These are phyloP conservation scores for Fusarium irregulare DNA, from an alignment of 2,329 filamentous ascomycete genomes.

Conservation along the genomic window DNA sequence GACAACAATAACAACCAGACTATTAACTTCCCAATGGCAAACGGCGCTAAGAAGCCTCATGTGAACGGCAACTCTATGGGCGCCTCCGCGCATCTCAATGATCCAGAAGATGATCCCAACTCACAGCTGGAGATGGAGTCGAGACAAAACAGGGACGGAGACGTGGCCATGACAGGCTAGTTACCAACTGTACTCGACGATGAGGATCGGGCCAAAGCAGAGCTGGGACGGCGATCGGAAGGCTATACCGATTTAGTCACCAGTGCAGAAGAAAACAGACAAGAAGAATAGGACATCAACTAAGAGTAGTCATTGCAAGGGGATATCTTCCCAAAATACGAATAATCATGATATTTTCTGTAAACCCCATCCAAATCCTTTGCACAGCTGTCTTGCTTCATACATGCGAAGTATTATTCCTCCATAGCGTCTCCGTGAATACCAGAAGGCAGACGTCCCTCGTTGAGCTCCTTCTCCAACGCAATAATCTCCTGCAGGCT, in stretches of 20 bases:
- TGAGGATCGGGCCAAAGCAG: neutral
- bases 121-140: conserved; percentile 68
- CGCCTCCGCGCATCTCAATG: conserved; percentile 40
- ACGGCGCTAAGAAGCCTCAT: conserved; percentile 46
- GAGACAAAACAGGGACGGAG: conserved; percentile 60
- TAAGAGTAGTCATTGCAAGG: neutral
- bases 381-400: conserved; percentile 10
- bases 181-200: neutral
- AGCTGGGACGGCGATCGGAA: neutral
- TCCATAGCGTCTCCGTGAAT: conserved; percentile 70
- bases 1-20: conserved; percentile 54
- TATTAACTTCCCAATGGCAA: conserved; percentile 36
- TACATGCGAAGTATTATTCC: conserved; percentile 56
- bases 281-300: neutral
- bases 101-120: conserved; percentile 57
- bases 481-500: conserved; percentile 90
- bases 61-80: conserved; percentile 47
- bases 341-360: conserved; percentile 30
- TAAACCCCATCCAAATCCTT: conserved; percentile 10
- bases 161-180: conserved; percentile 71
- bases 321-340: conserved; percentile 26
- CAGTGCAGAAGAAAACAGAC: neutral
- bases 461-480: conserved; percentile 90
- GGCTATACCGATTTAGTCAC: neutral
- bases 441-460: conserved; percentile 83